phyloP scores from a whole-genome alignment of 306 rosid species.

The Corylus americana region DNA sequence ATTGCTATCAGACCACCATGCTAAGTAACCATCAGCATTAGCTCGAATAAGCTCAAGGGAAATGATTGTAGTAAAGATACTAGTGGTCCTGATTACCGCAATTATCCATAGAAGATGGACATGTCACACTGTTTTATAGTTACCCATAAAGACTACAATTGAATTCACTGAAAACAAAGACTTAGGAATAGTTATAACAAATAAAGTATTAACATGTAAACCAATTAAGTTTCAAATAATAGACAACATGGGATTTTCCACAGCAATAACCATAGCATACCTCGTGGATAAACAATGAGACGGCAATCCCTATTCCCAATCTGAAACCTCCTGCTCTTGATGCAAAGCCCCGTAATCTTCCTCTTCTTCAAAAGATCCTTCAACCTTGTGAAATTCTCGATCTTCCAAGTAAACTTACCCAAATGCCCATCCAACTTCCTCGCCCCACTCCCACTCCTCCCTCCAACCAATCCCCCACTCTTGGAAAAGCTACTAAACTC shows the following conservation, averaged over 20 bases:
- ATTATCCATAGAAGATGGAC: constrained; percentile 35
- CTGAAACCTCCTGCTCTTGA: constrained; percentile 97
- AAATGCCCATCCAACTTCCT: constrained; percentile 93
- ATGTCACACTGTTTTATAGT: constrained; percentile 24
- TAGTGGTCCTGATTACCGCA: constrained; percentile 29
- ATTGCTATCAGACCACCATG: constrained; percentile 29
- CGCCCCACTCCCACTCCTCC: constrained; percentile 72
- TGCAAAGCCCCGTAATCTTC: constrained; percentile 95
- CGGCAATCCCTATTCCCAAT: constrained; percentile 97
- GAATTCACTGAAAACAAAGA: constrained; percentile 10
- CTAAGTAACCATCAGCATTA: constrained; percentile 32
- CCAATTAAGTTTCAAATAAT: neutral
- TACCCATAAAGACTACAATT: constrained; percentile 11
- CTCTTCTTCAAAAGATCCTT: constrained; percentile 97
- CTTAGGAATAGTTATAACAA: constrained; percentile 25
- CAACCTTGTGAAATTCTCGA: constrained; percentile 88
- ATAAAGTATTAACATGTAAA: neutral
- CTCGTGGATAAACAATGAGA: constrained; percentile 98
- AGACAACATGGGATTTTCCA: constrained; percentile 4
- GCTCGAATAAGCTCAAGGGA: constrained; percentile 33
- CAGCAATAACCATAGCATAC: constrained; percentile 45
- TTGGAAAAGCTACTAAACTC: constrained; percentile 89
- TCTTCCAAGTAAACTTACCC: constrained; percentile 97
- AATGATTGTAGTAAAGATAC: constrained; percentile 27
- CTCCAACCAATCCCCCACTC: constrained; percentile 73